Evolutionary conservation across 176 grass and related monocot genomes (phyloP), one percentile per base, ranked within the genome.

Genomic region (Oryza meyeriana): DNA sequence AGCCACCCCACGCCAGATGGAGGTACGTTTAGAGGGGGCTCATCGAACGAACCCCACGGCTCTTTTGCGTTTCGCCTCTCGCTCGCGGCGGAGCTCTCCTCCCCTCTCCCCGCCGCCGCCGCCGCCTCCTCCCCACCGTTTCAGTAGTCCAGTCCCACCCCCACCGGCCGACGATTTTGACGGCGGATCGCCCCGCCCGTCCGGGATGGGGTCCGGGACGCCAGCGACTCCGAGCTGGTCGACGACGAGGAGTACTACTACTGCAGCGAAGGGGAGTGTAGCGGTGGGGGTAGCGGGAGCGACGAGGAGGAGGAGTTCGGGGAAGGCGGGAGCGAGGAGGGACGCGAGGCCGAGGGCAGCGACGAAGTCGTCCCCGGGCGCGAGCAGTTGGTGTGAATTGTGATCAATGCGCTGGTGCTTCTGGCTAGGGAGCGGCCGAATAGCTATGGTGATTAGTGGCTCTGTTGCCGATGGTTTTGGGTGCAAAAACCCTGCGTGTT

Each of bases 211-310:
- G 16, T 31, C 16, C 50, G 18, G 33, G 66, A 34, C 48, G 66
- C 16, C n/a, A 61, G 48, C 16, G 50, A 30, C 47, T 0, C 16
- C 18, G 79, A 81, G 65, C 47, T 69, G 33, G 5, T 71, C 48
- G 62, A 45, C 62, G 76, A 33, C 3, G 62, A 42, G 40, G 62
- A 79, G 5, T 66, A 66, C 76, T 48, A 31, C 76, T 61, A 81
- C 52, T 62, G 52, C 25, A 81, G 79, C 66, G 79, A 81, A 6
- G n/a, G 8, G 66, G 79, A 29, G 14, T 26, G 47, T 30, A 2
- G 28, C 77, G 42, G 34, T 32, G 71, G 10, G 6, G 74, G 55
- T 25, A 36, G 62, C 39, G 64, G 22, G 44, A 10, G 32, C 24
- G 14, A 17, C 25, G 65, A 14, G 4, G 79, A 70, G 4, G 78